Conservation (phyloP, 2,329 filamentous ascomycete genomes). For the Epichloe sp. region DNA sequence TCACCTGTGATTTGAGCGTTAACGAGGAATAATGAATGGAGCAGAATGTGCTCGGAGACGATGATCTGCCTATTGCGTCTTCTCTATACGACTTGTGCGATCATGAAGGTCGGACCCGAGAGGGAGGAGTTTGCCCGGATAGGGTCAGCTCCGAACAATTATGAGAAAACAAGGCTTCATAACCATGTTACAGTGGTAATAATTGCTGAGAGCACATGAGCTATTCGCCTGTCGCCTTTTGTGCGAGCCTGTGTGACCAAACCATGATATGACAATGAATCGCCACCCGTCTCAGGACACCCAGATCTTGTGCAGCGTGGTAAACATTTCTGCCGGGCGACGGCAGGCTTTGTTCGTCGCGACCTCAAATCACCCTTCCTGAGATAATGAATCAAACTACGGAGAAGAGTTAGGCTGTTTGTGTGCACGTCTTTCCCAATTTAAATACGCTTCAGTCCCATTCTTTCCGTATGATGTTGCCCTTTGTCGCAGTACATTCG, state of each 20-base stretch:
- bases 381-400: too few species aligned
- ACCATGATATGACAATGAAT: neutral
- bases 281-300: neutral
- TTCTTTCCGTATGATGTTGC: too few species aligned
- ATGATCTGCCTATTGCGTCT: too few species aligned
- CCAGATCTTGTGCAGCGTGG: neutral
- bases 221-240: neutral
- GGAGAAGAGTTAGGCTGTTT: too few species aligned
- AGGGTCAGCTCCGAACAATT: neutral
- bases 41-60: neutral
- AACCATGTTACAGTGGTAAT: neutral
- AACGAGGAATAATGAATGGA: neutral
- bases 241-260: neutral
- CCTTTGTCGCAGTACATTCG: too few species aligned
- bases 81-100: too few species aligned
- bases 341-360: neutral
- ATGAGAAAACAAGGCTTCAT: neutral
- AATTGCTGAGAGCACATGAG: neutral
- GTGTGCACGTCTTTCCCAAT: too few species aligned
- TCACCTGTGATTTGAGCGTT: neutral
- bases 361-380: too few species aligned
- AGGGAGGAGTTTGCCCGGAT: neutral
- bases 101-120: too few species aligned
- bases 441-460: too few species aligned
- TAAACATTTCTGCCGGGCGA: neutral